Base-by-base conservation (phyloP, 108 stramenopile species). In the Cyclostephanos tholiformis region DNA sequence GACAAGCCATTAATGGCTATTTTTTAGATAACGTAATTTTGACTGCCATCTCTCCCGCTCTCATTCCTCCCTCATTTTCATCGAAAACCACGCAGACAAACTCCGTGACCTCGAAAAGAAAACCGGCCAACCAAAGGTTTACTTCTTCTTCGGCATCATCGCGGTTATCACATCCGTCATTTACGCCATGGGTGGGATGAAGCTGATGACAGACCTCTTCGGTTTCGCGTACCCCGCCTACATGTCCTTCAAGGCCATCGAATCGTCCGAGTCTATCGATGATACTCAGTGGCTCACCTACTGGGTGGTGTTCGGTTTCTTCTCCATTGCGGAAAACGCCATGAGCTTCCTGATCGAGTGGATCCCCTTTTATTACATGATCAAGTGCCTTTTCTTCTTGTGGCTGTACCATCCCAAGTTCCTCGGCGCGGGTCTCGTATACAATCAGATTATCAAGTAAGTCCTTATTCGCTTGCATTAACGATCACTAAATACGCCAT, bases 241-340 rank as follows among this genome's bases (percentile, higher is more conserved):
- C 92, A 95, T 96, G 91, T 97, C 97, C 14, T 97, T 99, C 82
- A 97, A 97, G 77, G 95, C 96, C 25, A 93, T 99, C 78, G 98
- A 97, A 61, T 83, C 89, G 20, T 73, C 76, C 30, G 70, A 71
- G 29, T 74, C 84, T 22, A 78, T 73, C 26, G 96, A 96, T 59
- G 95, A 96, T 67, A 93, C 88, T 8, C 96, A 97, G 71, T 99
- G 98, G 98, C 86, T 98, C 43, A 97, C 94, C 17, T 98, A 98
- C 84, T 98, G 98, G 98, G 95, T 97, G 36, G 95, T 97, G 27
- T 98, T 96, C 60, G 88, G 88, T 22, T 82, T 83, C 26, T 85
- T 96, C 71, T 86, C 84, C 44, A 86, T 96, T 64, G 35, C 90
- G 9, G 92, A 93, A 72, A 63, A 57, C 29, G 58, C 80, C 11